Evolutionary conservation across 2,329 filamentous ascomycete genomes (phyloP), one percentile per base, ranked within the genome.

Genomic region (Colletotrichum karsti): DNA sequence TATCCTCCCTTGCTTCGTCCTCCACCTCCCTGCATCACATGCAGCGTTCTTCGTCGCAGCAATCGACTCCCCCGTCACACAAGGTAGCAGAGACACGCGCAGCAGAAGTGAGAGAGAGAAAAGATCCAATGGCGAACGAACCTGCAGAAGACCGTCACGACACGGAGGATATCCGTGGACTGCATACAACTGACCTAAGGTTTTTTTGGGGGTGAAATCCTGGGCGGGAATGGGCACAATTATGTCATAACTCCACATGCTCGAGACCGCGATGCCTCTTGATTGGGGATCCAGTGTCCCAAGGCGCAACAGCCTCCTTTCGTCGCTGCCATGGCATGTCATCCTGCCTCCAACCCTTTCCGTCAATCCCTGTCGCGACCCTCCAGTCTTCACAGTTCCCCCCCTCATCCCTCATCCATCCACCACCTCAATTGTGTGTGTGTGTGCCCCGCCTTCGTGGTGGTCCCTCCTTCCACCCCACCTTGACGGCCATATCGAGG

Each of bases 291-390:
- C 15, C 18, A 44, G 41, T 20, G 10, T 28, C 22, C 22, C 22
- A 26, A 50, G 22, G 15, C 55, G 37, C 41, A 46, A 37, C 42
- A 42, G 22, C 41, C 26, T 39, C 12, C 20, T 46, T 7, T 39
- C 18, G 26, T 57, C 20, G 60, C 50, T 67, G 65, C 53, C 51
- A 54, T 39, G 53, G 71, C 71, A 74, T 77, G 76, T 75, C 76
- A 76, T 77, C 73, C 71, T 77, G 71, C 74, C 73, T 74, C 58
- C 63, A 66, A 69, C 48, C 44, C 28, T 65, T n/a, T 46, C 46
- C 35, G 8, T 35, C 62, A n/a, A 66, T 70, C 57, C 57, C 44
- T 39, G 57, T 44, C 39, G 13, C 26, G 41, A 26, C 41, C 41
- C 41, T 35, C 41, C 28, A 53, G 50, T 24, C 10, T 24, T n/a